Evolutionary conservation across 768 basidiomycete genomes (phyloP), one percentile per base, ranked within the genome.

Genomic region (Russula griseocarnosa): DNA sequence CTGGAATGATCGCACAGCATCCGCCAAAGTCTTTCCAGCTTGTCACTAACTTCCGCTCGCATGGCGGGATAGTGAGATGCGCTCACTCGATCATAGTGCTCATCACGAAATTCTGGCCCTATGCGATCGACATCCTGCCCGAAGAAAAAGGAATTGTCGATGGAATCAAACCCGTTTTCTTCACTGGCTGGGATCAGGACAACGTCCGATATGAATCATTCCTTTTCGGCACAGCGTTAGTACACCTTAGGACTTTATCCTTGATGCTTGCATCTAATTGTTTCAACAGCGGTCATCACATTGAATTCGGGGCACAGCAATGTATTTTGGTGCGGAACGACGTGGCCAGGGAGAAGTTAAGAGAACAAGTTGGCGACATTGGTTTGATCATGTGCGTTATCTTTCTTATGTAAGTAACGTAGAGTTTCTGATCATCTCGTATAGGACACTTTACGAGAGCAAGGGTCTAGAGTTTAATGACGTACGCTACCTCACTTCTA

Each of bases 381-480:
- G 75, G 74, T 18, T 42, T 65, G 11, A 66, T 67, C 34, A 66
- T 67, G 66, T 66, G 13, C 22, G 63, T n/a, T 18, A 10, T 26
- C 24, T 32, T 36, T 52, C 18, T 3, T 32, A 26, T 11, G 0
- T 4, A 22, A 6, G 6, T 40, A 32, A 16, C 16, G 32, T 57
- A 11, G 40, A 40, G 8, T 28, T 30, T 4, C 32, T 46, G n/a
- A 63, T 14, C 9, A 20, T 24, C 18, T 51, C 32, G 8, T 51
- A 26, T 30, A 70, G 73, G 73, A 86, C 84, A 0, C 67, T 84
- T 6, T 82, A 83, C 67, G 84, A 86, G 58, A 83, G 81, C 77
- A 86, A 86, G 72, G 85, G 85, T 0, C 72, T 84, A n/a, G 85
- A 86, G 68, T 86, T 85, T 69, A 79, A 84, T 67, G 84, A 86